Conservation (phyloP, 305 asterid species). For the Solanum aculeatissimum region DNA sequence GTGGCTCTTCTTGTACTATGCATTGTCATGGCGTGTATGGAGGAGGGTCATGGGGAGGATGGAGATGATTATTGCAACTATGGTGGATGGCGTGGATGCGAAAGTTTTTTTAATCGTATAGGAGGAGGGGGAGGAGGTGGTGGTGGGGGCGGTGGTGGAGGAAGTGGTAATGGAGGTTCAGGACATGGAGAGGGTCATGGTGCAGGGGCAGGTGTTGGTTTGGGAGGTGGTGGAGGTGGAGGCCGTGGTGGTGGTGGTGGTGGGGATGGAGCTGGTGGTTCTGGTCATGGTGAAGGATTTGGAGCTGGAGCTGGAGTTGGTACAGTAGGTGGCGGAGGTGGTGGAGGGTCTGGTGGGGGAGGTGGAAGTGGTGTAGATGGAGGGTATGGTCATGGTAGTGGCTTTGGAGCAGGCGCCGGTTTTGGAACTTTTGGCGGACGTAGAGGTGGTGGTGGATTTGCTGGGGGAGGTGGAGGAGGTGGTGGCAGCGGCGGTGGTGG, state of each 20-base stretch:
- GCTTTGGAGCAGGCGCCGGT: background rate
- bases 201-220: background rate
- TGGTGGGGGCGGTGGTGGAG: background rate
- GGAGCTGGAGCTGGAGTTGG: slow-evolving; percentile 2
- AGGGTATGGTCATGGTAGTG: slow-evolving; percentile 5
- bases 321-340: background rate
- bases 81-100: slow-evolving; percentile 10
- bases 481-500: background rate
- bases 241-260: background rate
- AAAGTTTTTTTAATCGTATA: background rate
- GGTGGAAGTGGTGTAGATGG: background rate
- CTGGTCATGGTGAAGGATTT: slow-evolving; percentile 4
- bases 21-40: background rate
- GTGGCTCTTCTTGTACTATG: slow-evolving; percentile 1
- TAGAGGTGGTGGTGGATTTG: background rate
- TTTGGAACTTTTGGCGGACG: background rate
- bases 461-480: slow-evolving; percentile 1
- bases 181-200: slow-evolving; percentile 3
- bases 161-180: background rate
- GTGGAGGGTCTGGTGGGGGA: slow-evolving; percentile 3
- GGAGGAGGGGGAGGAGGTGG: background rate
- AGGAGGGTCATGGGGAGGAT: background rate
- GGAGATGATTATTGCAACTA: slow-evolving; percentile 7
- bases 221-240: background rate
- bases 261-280: slow-evolving; percentile 1